Conservation (phyloP, 2,329 filamentous ascomycete genomes). For the Ceratocystis harringtonii region DNA sequence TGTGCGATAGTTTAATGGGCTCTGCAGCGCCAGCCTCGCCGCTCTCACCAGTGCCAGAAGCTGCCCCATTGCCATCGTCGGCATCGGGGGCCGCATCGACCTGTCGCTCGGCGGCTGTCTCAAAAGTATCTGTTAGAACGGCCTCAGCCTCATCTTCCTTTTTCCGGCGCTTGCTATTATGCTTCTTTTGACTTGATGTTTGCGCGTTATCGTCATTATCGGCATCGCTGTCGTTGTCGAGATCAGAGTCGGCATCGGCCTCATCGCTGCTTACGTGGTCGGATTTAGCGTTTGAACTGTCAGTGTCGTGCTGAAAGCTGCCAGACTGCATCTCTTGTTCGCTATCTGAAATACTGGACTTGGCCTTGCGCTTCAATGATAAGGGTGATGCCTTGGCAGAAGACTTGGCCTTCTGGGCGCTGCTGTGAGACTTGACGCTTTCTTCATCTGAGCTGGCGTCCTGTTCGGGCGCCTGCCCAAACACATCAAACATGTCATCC, state of each 20-base stretch:
- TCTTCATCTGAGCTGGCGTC: constrained; percentile 31
- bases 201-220: constrained; percentile 24
- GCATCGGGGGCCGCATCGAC: constrained; percentile 28
- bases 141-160: constrained; percentile 50
- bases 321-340: background rate
- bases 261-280: constrained; percentile 20
- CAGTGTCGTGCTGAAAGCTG: constrained; percentile 36
- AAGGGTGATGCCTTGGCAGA: constrained; percentile 2
- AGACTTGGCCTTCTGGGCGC: background rate
- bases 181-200: constrained; percentile 19
- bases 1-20: constrained; percentile 76
- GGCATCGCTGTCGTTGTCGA: constrained; percentile 22
- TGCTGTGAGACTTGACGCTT: background rate
- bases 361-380: constrained; percentile 20
- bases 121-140: constrained; percentile 81
- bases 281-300: constrained; percentile 16
- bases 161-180: constrained; percentile 43
- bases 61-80: constrained; percentile 7
- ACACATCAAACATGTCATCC: constrained; percentile 73
- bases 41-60: background rate
- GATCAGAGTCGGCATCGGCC: constrained; percentile 21
- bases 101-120: constrained; percentile 87
- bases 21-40: constrained; percentile 34
- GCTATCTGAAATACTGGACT: background rate
- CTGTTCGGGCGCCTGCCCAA: constrained; percentile 48